A percentile compares a stretch with the other conserved stretches of the same genome.
Evolutionary conservation across 2,329 filamentous ascomycete species (phyloP).

Genomic region (Chrysosporium keratinophilum): DNA sequence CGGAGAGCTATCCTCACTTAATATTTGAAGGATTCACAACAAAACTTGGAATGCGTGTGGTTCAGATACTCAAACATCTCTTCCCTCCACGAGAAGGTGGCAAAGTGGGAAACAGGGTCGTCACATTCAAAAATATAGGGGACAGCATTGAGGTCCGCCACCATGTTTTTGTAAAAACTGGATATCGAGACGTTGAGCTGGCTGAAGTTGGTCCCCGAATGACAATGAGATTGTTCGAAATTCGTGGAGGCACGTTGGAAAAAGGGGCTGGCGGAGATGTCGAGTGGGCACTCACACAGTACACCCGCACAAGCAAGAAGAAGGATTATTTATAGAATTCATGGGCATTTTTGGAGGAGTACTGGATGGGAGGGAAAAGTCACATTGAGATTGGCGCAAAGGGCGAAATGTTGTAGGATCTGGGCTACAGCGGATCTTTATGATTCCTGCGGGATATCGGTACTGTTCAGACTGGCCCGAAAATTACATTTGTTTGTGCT

Average conservation of each 20-base stretch:
- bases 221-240: slow-evolving; percentile 96
- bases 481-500: background rate
- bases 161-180: slow-evolving; percentile 87
- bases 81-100: slow-evolving; percentile 82
- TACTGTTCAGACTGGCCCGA: background rate
- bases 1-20: slow-evolving; percentile 84
- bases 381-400: background rate
- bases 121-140: slow-evolving; percentile 90
- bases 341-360: background rate
- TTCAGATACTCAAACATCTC: slow-evolving; percentile 84
- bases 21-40: slow-evolving; percentile 92
- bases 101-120: slow-evolving; percentile 76
- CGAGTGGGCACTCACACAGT: slow-evolving; percentile 94
- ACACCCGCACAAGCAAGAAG: slow-evolving; percentile 85
- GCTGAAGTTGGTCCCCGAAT: slow-evolving; percentile 86
- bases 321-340: slow-evolving; percentile 73
- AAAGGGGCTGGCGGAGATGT: slow-evolving; percentile 83
- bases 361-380: background rate
- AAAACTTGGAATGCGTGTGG: slow-evolving; percentile 66
- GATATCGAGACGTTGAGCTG: slow-evolving; percentile 78
- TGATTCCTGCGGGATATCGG: background rate
- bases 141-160: slow-evolving; percentile 80
- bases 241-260: slow-evolving; percentile 79
- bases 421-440: background rate
- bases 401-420: background rate